Evolutionary conservation across 108 stramenopile species (phyloP), one percentile per base, ranked within the genome.

Genomic region (Parietichytrium sp.): DNA sequence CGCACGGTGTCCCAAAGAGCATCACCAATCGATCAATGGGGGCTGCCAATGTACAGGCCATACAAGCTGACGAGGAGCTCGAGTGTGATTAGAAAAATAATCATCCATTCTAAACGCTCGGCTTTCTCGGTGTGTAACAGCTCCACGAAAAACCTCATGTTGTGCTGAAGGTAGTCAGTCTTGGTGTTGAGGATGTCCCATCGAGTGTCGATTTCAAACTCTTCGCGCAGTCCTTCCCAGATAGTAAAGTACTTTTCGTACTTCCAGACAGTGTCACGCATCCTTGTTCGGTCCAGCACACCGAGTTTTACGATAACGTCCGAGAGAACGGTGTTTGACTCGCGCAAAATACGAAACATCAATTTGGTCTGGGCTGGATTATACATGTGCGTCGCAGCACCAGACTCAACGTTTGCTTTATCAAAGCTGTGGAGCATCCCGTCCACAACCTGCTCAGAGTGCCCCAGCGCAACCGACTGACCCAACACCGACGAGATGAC

Each of bases 101-200:
- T 96, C 80, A 94, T 93, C 96, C 93, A 94, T 82, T 96, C 96
- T 78, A 94, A 54, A 13, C 91, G 87, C 78, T 92, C 93, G 45
- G 88, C 88, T 86, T 96, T 96, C 80, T 96, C 89, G 47, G 92
- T 85, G 51, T 93, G 86, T 30, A 95, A 81, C 23, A 96, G 91
- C 55, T 96, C 94, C 61, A 96, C 83, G 82, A 96, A 95, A 88
- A 96, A 96, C 82, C 95, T 94, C 47, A 94, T 91, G 84, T 96
- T 95, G 53, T 93, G 88, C 82, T 96, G 93, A 25, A 96, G 94
- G 36, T 94, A 79, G 81, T 94, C 87, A 25, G 95, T 85, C 83
- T 96, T 96, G 88, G 94, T 92, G 84, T 95, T 93, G 72, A 96
- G 91, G 50, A 93, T 86, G 81, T 91, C 88, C 84, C 92, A 93